Percentiles rank a stretch among this genome's conserved stretches.
phyloP scores from a whole-genome alignment of 257 asterid genomes.

The Echium plantagineum region DNA sequence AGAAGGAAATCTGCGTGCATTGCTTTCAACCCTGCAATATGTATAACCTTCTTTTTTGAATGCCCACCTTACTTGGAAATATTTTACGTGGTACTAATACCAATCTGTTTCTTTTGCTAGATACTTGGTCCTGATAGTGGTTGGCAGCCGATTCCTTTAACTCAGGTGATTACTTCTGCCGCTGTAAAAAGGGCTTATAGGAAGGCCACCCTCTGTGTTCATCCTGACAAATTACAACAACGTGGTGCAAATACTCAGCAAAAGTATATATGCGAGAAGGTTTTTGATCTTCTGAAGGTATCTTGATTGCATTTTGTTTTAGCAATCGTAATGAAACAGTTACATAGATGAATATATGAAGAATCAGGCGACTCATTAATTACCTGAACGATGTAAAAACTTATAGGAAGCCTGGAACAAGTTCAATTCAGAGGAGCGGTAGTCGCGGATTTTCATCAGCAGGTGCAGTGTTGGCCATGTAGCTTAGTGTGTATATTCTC shows the following conservation, averaged over 20 bases:
- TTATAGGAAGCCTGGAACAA: constrained; percentile 85
- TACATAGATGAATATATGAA: not conserved
- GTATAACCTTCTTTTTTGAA: constrained; percentile 30
- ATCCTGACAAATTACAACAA: constrained; percentile 95
- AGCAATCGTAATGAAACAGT: not conserved
- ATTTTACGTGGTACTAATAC: not conserved
- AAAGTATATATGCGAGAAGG: constrained; percentile 86
- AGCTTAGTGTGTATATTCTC: not conserved
- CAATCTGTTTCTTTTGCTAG: constrained; percentile 30
- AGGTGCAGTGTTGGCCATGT: not conserved
- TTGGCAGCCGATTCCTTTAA: constrained; percentile 87
- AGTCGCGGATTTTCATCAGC: not conserved
- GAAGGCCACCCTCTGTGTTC: constrained; percentile 90
- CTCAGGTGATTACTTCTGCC: constrained; percentile 74
- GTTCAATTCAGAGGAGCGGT: constrained; percentile 84
- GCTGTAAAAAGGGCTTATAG: constrained; percentile 85
- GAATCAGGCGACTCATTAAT: not conserved
- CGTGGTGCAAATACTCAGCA: constrained; percentile 91
- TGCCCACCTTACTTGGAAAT: not conserved
- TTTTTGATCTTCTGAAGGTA: constrained; percentile 94
- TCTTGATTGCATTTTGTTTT: constrained; percentile 11
- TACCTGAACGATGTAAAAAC: not conserved
- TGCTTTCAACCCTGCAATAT: constrained; percentile 90
- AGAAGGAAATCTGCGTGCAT: constrained; percentile 85
- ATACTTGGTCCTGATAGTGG: constrained; percentile 86